Evolutionary conservation across 805 yeast genomes (phyloP), one percentile per base, ranked within the genome.

Genomic region (Barnettozyma pratensis): DNA sequence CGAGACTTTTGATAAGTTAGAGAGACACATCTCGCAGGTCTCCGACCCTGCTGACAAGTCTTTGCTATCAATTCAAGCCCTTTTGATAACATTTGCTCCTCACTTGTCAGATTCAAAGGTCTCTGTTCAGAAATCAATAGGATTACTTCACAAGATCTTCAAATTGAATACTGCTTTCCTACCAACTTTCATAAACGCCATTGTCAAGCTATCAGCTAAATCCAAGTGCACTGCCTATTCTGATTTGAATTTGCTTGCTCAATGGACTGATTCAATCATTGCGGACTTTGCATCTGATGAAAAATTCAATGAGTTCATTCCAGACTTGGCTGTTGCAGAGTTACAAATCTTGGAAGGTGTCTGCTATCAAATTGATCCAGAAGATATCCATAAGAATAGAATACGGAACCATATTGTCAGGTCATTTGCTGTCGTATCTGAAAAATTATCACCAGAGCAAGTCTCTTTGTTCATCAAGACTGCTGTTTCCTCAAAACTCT

Each of bases 241-340:
- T 3, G 87, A 81, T 62, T 68, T 81, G 51, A 61, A 81, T 53
- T 74, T 83, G 30, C 63, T 85, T 28, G 66, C 85, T 38, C 71
- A 72, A 14, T 85, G 91, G 90, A 64, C 72, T 41, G 71, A 73
- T 44, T 61, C 62, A 42, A 54, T 57, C 35, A 57, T 78, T 62
- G 40, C 68, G 4, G 55, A 52, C 28, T 52, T 62, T 39, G 58
- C 66, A 7, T 48, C 60, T 6, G 56, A 58, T 4, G 58, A 52
- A 1, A 36, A 55, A 25, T 66, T 70, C 40, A 56, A 61, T 14
- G 34, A 60, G 61, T 32, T 61, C 56, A 25, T 60, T 65, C 58
- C 63, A 27, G 37, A 60, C 64, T 34, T 62, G 58, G 19, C 58
- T 65, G 64, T 73, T 44, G 68, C 71, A n/a, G 70, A 70, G 39